A percentile compares a stretch with the other conserved stretches of the same genome.
Conservation (phyloP, 352 stramenopile species). For the Globisporangium splendens region DNA sequence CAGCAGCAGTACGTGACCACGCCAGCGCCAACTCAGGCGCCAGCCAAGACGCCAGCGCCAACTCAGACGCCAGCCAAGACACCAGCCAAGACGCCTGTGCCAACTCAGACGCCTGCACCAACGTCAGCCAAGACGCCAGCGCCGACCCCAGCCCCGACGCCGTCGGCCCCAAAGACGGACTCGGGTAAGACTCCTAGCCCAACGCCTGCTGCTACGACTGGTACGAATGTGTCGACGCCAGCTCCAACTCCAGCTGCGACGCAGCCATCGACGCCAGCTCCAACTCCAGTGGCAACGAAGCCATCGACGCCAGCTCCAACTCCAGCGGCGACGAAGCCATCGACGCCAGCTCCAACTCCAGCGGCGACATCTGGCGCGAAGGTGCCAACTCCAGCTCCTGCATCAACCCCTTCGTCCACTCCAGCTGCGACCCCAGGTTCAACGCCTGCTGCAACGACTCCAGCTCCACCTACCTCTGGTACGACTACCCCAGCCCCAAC, state of each 20-base stretch:
- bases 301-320: background rate
- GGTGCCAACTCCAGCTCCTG: too few species aligned
- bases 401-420: too few species aligned
- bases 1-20: constrained; percentile 3
- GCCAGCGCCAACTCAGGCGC: constrained; percentile 1
- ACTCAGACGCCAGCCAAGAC: background rate
- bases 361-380: too few species aligned
- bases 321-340: too few species aligned
- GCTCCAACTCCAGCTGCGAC: background rate
- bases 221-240: background rate
- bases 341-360: too few species aligned
- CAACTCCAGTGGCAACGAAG: background rate
- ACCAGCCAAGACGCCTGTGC: background rate
- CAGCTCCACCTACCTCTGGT: too few species aligned
- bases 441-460: background rate
- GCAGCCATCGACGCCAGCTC: background rate
- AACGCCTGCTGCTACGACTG: background rate
- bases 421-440: background rate
- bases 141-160: background rate
- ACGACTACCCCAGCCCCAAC: too few species aligned
- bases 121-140: background rate
- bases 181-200: background rate
- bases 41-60: background rate
- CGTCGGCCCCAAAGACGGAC: background rate
- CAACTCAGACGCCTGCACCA: background rate